Conservation (phyloP, 2,329 filamentous ascomycete genomes). For the Cladosporium sp. region DNA sequence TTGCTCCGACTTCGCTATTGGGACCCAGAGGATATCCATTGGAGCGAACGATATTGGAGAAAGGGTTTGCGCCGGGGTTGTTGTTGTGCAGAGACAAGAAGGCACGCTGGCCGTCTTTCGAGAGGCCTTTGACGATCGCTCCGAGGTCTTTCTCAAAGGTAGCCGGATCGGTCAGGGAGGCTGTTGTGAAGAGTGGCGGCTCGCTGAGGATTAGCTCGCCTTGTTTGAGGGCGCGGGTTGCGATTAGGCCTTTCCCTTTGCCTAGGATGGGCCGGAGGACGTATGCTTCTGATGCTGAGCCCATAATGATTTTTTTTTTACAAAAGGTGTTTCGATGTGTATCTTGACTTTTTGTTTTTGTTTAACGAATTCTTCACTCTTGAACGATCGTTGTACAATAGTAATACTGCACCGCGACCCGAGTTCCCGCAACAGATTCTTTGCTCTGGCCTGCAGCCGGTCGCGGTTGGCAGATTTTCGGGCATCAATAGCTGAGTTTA, state of each 20-base stretch:
- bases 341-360: background rate
- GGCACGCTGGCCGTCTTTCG: constrained; percentile 24
- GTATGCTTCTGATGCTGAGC: constrained; percentile 8
- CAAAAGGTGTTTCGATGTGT: background rate
- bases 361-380: too few species aligned
- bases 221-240: constrained; percentile 32
- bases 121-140: constrained; percentile 21
- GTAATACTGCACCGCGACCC: too few species aligned
- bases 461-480: background rate
- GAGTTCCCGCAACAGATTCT: too few species aligned
- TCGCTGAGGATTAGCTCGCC: constrained; percentile 41
- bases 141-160: constrained; percentile 21
- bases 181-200: constrained; percentile 34
- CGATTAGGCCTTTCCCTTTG: constrained; percentile 41
- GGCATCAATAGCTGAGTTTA: background rate
- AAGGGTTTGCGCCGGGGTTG: constrained; percentile 25
- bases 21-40: constrained; percentile 30
- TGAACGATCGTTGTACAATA: too few species aligned
- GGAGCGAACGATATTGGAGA: constrained; percentile 30
- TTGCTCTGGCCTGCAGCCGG: too few species aligned
- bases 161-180: constrained; percentile 17
- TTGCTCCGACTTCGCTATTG: constrained; percentile 24
- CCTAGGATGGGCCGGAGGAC: constrained; percentile 21
- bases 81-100: constrained; percentile 32
- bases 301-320: background rate